Conservation (phyloP, 768 basidiomycete species). For the Serendipita sp. region DNA sequence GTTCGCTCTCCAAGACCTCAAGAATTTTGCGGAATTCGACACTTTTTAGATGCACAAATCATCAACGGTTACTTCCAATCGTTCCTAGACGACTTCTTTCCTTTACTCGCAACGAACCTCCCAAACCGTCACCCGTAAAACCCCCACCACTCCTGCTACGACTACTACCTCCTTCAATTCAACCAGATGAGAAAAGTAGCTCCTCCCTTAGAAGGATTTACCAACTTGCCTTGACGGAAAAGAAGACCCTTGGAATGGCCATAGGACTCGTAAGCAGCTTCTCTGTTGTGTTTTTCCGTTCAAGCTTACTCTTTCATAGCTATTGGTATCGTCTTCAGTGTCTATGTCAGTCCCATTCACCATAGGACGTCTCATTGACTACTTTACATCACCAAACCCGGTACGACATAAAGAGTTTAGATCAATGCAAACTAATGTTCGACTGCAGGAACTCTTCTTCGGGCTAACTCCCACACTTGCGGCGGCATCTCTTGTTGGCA, state of each 20-base stretch:
- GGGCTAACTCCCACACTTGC: conserved; percentile 70
- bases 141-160: conserved; percentile 16
- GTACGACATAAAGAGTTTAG: conserved; percentile 28
- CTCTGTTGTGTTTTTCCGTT: neutral
- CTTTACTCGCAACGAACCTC: conserved; percentile 5
- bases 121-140: conserved; percentile 1
- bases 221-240: conserved; percentile 68
- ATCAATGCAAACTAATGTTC: neutral
- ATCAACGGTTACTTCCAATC: conserved; percentile 3
- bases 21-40: neutral
- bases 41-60: neutral
- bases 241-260: conserved; percentile 57
- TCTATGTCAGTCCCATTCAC: conserved; percentile 89
- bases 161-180: conserved; percentile 21
- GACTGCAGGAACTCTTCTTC: conserved; percentile 52
- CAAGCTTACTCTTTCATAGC: conserved; percentile 20
- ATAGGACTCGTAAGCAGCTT: conserved; percentile 36
- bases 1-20: neutral
- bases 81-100: neutral
- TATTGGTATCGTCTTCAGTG: conserved; percentile 77
- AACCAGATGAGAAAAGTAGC: conserved; percentile 26
- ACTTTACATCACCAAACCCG: conserved; percentile 59
- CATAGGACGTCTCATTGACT: conserved; percentile 87
- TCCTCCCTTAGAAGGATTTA: conserved; percentile 64
- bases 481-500: conserved; percentile 48